Conservation (phyloP, 2,329 filamentous ascomycete genomes). For the Cladosporium colombiae region DNA sequence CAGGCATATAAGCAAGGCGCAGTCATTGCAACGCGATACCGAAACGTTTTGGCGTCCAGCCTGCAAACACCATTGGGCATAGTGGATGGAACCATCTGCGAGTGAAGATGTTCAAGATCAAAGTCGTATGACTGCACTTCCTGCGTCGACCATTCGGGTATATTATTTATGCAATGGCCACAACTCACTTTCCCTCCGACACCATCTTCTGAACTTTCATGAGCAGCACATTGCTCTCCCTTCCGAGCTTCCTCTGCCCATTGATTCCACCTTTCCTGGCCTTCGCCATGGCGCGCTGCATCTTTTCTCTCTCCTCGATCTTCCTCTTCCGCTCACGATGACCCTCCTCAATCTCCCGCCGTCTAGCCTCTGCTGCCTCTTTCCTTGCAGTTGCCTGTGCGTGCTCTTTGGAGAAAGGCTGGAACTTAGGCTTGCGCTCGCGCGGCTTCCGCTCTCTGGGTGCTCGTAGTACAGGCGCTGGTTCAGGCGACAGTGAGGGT, state of each 20-base stretch:
- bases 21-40: too few relatives aligned
- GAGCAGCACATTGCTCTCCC: constrained; percentile 75
- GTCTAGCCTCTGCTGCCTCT: constrained; percentile 64
- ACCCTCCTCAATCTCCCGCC: constrained; percentile 62
- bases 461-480: constrained; percentile 24
- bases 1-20: neutral
- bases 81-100: neutral
- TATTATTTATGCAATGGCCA: neutral
- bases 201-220: constrained; percentile 77
- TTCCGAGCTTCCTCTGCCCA: constrained; percentile 76
- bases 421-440: constrained; percentile 19
- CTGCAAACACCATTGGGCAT: neutral
- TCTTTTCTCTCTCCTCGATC: constrained; percentile 68
- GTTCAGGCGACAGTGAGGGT: constrained; percentile 19
- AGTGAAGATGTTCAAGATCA: neutral
- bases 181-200: constrained; percentile 33
- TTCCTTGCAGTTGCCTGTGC: constrained; percentile 45
- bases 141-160: constrained; percentile 1
- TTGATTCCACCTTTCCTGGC: constrained; percentile 62
- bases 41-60: neutral
- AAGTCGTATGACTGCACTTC: neutral
- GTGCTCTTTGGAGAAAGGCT: constrained; percentile 19
- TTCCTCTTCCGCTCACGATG: constrained; percentile 57
- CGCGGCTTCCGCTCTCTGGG: constrained; percentile 28
- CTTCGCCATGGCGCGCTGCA: constrained; percentile 65